A percentile compares a stretch with the other conserved stretches of the same genome.
Evolutionary conservation across 2,329 filamentous ascomycete genomes (phyloP).

Genomic region (Graphilbum ipis-grandicollis): DNA sequence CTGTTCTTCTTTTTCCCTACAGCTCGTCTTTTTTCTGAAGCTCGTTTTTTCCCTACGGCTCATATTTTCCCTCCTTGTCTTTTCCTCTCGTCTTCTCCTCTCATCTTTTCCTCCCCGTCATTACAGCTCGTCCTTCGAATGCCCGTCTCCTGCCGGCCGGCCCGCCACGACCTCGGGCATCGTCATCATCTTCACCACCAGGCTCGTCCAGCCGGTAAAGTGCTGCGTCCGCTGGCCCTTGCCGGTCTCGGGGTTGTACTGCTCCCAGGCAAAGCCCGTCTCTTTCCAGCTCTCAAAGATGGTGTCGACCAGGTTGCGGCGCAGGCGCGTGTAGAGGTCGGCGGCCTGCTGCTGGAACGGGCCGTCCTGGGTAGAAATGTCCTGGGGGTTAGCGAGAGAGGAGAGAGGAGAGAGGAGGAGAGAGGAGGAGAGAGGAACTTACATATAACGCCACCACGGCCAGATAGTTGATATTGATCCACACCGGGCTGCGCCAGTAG

Average conservation of each 20-base stretch:
- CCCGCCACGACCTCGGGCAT: slow-evolving; percentile 78
- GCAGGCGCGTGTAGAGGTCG: slow-evolving; percentile 59
- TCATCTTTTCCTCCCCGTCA: neutral
- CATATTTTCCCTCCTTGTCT: no score
- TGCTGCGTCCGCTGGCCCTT: slow-evolving; percentile 91
- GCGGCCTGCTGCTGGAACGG: slow-evolving; percentile 51
- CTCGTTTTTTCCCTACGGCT: no score
- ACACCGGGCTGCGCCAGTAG: slow-evolving; percentile 90
- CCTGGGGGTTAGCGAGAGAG: slow-evolving; percentile 1
- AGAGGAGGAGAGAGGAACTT: slow-evolving; percentile 20
- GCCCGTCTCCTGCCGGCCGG: no score
- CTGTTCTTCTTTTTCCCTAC: no score
- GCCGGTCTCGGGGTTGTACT: slow-evolving; percentile 89
- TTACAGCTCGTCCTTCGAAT: slow-evolving; percentile 30
- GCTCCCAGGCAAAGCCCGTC: slow-evolving; percentile 96
- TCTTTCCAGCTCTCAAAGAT: slow-evolving; percentile 76
- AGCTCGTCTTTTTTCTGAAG: no score
- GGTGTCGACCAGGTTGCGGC: slow-evolving; percentile 74
- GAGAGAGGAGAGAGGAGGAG: neutral
- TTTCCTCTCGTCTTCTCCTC: slow-evolving; percentile 12
- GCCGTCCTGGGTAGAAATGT: slow-evolving; percentile 42
- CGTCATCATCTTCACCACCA: slow-evolving; percentile 93
- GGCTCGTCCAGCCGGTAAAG: slow-evolving; percentile 97
- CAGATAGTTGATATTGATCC: slow-evolving; percentile 94
- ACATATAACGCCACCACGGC: slow-evolving; percentile 62